Percentiles rank a stretch among this genome's conserved stretches.
phyloP scores from a whole-genome alignment of 768 basidiomycete species.

The Zangia roseola region DNA sequence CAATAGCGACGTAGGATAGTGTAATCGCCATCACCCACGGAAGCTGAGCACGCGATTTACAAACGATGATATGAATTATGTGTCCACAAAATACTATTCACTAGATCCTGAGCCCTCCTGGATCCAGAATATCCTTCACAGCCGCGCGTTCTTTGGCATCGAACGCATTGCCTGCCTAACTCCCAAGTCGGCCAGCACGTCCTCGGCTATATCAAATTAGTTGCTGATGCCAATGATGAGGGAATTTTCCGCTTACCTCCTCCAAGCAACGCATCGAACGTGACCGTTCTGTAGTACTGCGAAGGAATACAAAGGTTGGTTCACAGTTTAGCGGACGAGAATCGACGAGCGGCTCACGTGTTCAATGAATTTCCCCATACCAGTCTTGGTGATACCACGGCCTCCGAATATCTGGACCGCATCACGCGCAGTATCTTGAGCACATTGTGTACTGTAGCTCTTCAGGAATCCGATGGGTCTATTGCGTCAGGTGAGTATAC shows the following conservation, averaged over 20 bases:
- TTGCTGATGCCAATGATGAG: background rate
- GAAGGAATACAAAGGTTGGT: slow-evolving; percentile 12
- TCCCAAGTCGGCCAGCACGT: slow-evolving; percentile 75
- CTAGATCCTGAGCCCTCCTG: background rate
- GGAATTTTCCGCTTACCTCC: slow-evolving; percentile 43
- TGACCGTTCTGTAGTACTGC: slow-evolving; percentile 31
- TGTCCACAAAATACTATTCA: background rate
- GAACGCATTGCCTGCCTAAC: slow-evolving; percentile 75
- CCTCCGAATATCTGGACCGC: slow-evolving; percentile 83
- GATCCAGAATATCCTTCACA: slow-evolving; percentile 38
- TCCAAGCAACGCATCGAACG: slow-evolving; percentile 56
- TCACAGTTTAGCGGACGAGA: background rate
- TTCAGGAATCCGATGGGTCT: slow-evolving; percentile 79
- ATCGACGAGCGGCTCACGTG: slow-evolving; percentile 37
- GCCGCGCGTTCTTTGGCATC: slow-evolving; percentile 67
- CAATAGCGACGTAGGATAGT: too few species aligned
- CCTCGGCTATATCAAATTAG: slow-evolving; percentile 52
- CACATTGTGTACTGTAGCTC: slow-evolving; percentile 70
- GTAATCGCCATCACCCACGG: too few species aligned
- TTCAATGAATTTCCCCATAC: slow-evolving; percentile 62
- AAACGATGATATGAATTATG: too few species aligned
- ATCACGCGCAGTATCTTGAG: slow-evolving; percentile 78
- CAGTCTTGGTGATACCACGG: slow-evolving; percentile 76
- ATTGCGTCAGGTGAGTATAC: background rate
- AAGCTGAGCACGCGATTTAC: too few species aligned